Evolutionary conservation across 352 stramenopile species (phyloP).

Genomic region (Globisporangium sylvaticum): DNA sequence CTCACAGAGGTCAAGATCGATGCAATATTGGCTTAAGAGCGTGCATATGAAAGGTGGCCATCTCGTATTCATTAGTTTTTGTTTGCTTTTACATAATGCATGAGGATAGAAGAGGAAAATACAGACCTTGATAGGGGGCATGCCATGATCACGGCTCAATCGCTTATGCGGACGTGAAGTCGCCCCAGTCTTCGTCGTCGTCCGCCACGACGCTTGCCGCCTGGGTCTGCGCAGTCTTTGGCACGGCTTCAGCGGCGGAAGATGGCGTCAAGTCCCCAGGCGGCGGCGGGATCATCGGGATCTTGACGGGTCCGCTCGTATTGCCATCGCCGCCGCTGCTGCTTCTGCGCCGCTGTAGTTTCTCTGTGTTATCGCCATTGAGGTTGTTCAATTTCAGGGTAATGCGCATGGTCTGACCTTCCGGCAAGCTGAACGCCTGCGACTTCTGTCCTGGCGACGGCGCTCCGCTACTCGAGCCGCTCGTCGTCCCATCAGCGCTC

Average conservation of each 20-base stretch:
- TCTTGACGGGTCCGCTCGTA: constrained; percentile 28
- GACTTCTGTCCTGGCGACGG: constrained; percentile 26
- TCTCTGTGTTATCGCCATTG: constrained; percentile 24
- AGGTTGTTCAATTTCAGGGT: constrained; percentile 54
- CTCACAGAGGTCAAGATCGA: not conserved
- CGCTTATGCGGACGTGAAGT: constrained; percentile 73
- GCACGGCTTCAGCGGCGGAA: constrained; percentile 21
- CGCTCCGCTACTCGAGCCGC: not conserved
- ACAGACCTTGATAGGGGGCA: not conserved
- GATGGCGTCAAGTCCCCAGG: constrained; percentile 29
- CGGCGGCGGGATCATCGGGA: constrained; percentile 57
- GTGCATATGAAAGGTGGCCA: not conserved
- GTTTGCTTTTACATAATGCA: not conserved
- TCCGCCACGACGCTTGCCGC: constrained; percentile 20
- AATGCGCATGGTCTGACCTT: constrained; percentile 76
- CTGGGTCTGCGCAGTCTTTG: constrained; percentile 35
- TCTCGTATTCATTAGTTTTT: not conserved
- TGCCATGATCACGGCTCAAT: not conserved
- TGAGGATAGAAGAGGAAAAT: not conserved
- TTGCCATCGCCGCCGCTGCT: constrained; percentile 24
- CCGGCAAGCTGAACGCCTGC: constrained; percentile 56
- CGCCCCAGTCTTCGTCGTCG: constrained; percentile 75
- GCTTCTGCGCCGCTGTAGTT: constrained; percentile 22
- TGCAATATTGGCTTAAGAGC: not conserved
- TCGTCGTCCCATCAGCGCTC: not conserved